These are phyloP conservation scores for Aspergillus cristatus DNA, from an alignment of 495 filamentous ascomycete species.

Conservation along the genomic window DNA sequence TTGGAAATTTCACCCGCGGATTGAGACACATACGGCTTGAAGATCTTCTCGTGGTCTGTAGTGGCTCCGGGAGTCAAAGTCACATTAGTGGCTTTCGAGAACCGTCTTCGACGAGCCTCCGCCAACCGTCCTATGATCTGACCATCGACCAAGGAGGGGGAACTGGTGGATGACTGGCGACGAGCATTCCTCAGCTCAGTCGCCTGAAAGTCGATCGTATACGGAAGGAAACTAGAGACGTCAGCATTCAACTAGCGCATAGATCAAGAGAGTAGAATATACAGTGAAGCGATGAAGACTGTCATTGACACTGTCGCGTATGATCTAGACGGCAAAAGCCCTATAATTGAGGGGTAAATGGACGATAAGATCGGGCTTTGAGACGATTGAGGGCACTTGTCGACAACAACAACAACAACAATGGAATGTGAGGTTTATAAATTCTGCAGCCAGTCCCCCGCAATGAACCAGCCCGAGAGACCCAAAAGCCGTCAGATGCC, in stretches of 20 bases:
- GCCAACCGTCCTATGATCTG: slow-evolving; percentile 25
- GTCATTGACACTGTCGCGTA: slow-evolving; percentile 12
- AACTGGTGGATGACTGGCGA: slow-evolving; percentile 16
- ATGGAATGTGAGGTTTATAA: too few relatives aligned
- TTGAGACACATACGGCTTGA: slow-evolving; percentile 39
- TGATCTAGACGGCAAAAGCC: neutral
- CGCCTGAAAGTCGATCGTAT: slow-evolving; percentile 30
- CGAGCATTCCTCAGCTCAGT: slow-evolving; percentile 9
- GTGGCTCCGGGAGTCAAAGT: slow-evolving; percentile 53
- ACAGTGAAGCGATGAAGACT: slow-evolving; percentile 27
- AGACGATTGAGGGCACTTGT: too few relatives aligned
- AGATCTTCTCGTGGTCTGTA: slow-evolving; percentile 48
- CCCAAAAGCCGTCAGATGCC: too few relatives aligned
- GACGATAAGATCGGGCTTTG: too few relatives aligned
- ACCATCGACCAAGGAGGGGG: slow-evolving; percentile 21
- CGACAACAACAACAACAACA: too few relatives aligned
- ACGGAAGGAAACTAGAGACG: slow-evolving; percentile 26
- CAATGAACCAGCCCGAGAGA: too few relatives aligned
- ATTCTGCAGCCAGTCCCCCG: too few relatives aligned
- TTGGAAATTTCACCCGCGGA: slow-evolving; percentile 16
- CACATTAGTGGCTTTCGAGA: slow-evolving; percentile 20
- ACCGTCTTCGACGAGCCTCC: slow-evolving; percentile 10
- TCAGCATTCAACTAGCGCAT: slow-evolving; percentile 3
- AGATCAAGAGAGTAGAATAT: slow-evolving; percentile 1
- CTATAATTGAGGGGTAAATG: neutral